These are phyloP conservation scores for Hansenula sp. DNA, from an alignment of 1,139 yeast genomes.

Conservation along the genomic window DNA sequence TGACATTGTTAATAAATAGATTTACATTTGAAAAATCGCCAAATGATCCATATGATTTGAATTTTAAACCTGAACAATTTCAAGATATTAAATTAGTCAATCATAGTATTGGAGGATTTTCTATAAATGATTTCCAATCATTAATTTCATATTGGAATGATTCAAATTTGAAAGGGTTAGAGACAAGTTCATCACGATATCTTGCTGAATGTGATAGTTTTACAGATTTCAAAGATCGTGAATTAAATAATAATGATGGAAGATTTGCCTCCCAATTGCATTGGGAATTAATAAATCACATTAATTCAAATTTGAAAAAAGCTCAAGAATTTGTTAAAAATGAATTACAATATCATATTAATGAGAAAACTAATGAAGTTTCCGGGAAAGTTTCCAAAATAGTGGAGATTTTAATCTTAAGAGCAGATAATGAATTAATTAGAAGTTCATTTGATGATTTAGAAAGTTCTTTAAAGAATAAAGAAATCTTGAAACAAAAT, in stretches of 20 bases:
- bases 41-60: constrained; percentile 15
- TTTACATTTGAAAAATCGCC: constrained; percentile 20
- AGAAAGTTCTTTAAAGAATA: constrained; percentile 20
- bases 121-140: constrained; percentile 17
- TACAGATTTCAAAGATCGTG: constrained; percentile 33
- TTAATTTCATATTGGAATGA: constrained; percentile 17
- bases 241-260: no score
- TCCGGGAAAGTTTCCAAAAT: constrained; percentile 39
- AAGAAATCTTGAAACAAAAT: constrained; percentile 32
- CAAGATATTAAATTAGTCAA: constrained; percentile 9
- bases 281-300: constrained; percentile 36
- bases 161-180: constrained; percentile 8
- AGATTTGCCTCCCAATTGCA: constrained; percentile 15
- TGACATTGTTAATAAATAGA: constrained; percentile 23
- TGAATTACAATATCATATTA: constrained; percentile 17
- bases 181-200: constrained; percentile 30
- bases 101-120: constrained; percentile 8
- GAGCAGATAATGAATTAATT: constrained; percentile 48
- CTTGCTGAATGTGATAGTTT: constrained; percentile 41
- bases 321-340: constrained; percentile 36
- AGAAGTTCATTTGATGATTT: constrained; percentile 26
- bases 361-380: constrained; percentile 29
- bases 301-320: constrained; percentile 32
- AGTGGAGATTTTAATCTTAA: constrained; percentile 37
- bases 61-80: constrained; percentile 8